Conservation (phyloP, 192 early-diverging fungal species). For the Mortierella alpina region DNA sequence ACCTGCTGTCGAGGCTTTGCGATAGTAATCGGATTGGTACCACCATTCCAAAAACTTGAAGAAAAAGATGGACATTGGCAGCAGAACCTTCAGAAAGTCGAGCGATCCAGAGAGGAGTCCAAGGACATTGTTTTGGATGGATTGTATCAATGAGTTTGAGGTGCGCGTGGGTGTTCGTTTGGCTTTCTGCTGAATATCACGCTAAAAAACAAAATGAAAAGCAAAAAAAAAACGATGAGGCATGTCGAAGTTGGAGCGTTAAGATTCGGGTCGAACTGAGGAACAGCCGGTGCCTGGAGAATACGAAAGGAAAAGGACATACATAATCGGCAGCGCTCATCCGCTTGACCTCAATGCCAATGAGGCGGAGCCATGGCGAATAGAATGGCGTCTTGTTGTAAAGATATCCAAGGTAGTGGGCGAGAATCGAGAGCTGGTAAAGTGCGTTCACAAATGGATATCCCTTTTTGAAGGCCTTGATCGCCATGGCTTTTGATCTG, state of each 20-base stretch:
- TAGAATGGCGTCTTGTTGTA: slow-evolving; percentile 86
- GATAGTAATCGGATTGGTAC: slow-evolving; percentile 87
- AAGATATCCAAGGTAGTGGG: slow-evolving; percentile 85
- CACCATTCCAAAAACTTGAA: slow-evolving; percentile 98
- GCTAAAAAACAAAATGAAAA: slow-evolving; percentile 26
- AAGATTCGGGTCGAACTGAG: background rate
- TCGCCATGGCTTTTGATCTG: slow-evolving; percentile 32
- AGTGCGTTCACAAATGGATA: slow-evolving; percentile 81
- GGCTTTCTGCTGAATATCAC: slow-evolving; percentile 54
- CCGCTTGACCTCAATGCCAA: slow-evolving; percentile 82
- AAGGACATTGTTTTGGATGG: slow-evolving; percentile 37
- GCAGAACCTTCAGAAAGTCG: slow-evolving; percentile 77
- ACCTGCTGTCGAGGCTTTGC: slow-evolving; percentile 54
- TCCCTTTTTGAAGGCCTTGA: slow-evolving; percentile 50
- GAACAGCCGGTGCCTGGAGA: background rate
- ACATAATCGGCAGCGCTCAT: slow-evolving; percentile 88
- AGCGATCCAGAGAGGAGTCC: slow-evolving; percentile 65
- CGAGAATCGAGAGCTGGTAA: slow-evolving; percentile 72
- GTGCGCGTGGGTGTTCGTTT: slow-evolving; percentile 34
- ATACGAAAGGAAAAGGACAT: slow-evolving; percentile 27
- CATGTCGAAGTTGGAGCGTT: background rate
- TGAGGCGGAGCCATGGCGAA: slow-evolving; percentile 84
- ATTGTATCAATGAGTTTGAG: slow-evolving; percentile 26
- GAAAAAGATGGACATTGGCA: slow-evolving; percentile 93
- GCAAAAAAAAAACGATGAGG: no score